A percentile compares a stretch with the other conserved stretches of the same genome.
Evolutionary conservation across 805 yeast genomes (phyloP).

Genomic region (Cyberlindnera sargentensis): DNA sequence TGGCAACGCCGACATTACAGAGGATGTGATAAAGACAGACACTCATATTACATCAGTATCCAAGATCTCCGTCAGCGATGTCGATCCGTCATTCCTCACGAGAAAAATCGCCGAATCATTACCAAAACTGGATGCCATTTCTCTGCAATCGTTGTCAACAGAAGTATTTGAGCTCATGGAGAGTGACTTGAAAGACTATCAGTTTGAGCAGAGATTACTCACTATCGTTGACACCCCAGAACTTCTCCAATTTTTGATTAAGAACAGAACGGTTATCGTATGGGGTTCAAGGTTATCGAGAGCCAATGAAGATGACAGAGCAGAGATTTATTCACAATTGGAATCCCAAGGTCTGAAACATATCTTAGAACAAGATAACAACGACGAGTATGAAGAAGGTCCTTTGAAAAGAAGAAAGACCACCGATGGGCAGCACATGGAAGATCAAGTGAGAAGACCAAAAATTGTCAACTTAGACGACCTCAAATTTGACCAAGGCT

Average conservation of each 20-base stretch:
- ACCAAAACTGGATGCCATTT: conserved; percentile 32
- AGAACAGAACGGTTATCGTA: conserved; percentile 44
- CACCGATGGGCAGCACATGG: conserved; percentile 8
- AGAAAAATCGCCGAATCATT: conserved; percentile 35
- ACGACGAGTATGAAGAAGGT: conserved; percentile 5
- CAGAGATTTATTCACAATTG: conserved; percentile 37
- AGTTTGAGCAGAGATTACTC: conserved; percentile 47
- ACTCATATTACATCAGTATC: conserved; percentile 2
- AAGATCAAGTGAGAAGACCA: conserved; percentile 9
- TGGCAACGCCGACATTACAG: conserved; percentile 17
- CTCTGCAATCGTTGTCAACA: conserved; percentile 32
- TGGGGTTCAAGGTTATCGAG: conserved; percentile 46
- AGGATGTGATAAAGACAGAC: conserved; percentile 16
- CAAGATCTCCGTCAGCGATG: conserved; percentile 29
- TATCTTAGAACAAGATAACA: conserved; percentile 28
- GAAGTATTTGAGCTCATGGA: conserved; percentile 35
- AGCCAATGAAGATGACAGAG: conserved; percentile 31
- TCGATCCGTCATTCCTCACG: conserved; percentile 49
- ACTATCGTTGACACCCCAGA: conserved; percentile 46
- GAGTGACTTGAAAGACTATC: conserved; percentile 29
- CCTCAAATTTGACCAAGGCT: conserved; percentile 64
- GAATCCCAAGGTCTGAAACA: conserved; percentile 31
- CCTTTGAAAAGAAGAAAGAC: conserved; percentile 24
- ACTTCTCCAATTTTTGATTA: conserved; percentile 40
- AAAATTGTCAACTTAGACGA: conserved; percentile 53